Evolutionary conservation across 768 basidiomycete genomes (phyloP), one percentile per base, ranked within the genome.

Genomic region (Termitomyces sp.): DNA sequence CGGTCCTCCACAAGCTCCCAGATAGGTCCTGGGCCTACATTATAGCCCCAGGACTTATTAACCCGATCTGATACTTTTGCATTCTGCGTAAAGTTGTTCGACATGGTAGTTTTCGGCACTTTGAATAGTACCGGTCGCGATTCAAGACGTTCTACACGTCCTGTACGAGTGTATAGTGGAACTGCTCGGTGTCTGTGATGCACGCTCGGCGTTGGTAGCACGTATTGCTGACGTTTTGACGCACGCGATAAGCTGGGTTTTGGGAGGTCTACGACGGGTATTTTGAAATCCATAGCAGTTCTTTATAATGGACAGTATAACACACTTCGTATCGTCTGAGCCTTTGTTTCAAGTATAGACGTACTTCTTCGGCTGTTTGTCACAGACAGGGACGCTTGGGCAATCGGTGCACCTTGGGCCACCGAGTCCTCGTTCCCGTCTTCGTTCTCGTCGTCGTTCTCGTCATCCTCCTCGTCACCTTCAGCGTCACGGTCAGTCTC

Each of bases 101-200:
- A 88, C 53, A 78, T 67, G 5, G 74, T 68, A 16, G 78, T 68
- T 26, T 66, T 66, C 3, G 77, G 71, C 12, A 76, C 66, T 30
- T 67, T 69, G 66, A 90, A 91, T 3, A 85, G 70, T 26, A 55
- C 61, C 2, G 90, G 87, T 33, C 66, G 71, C 18, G 74, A 66
- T 5, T 72, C 69, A 5, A 92, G 79, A n/a, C 88, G 78, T 70
- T 90, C 88, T 14, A 85, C 81, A 50, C 75, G 80, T 53, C 74
- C 76, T n/a, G 69, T 66, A 44, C 76, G 78, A 28, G 77, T 74
- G 66, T 81, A 83, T 5, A 91, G 71, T 0, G 89, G 85, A 5
- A 84, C 75, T 13, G 88, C 84, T 30, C 87, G 76, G 67, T 93
- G 90, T 50, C 90, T 79, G 68, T 92, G 90, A 60, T 91, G 83